Evolutionary conservation across 2,329 filamentous ascomycete genomes (phyloP), one percentile per base, ranked within the genome.

Genomic region (Epichloe uncinata): DNA sequence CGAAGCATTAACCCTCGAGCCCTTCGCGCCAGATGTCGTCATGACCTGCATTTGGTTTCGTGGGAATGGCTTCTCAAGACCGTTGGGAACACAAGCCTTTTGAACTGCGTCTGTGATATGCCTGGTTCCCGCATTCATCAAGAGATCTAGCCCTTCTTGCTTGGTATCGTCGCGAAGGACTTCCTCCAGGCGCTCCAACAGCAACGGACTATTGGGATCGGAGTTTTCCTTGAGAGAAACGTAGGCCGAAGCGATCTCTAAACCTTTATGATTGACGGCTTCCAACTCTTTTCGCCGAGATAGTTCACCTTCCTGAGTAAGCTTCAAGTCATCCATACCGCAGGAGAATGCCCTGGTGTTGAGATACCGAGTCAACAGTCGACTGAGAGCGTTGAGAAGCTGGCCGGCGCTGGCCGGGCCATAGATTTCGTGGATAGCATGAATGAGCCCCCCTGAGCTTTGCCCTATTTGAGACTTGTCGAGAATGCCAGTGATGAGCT

Each of bases 1-100:
- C 61, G 95, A 96, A 47, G 93, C 93, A 64, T 98, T 98, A 67
- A 98, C 93, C 60, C 79, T 74, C 49, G 81, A 85, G 63, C 93
- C 93, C 71, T 98, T 98, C 47, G 93, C 93, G 66, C 93, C 93
- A 50, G 93, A 96, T 13, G 84, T 85, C 20, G 93, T 98, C 93
- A 98, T 98, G 56, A 87, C 82, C 73, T 98, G 93, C 91, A 98
- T 98, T 69, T 97, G 91, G 62, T 98, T 98, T 62, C 84, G 85
- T 1, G 93, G 93, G 67, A 98, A 98, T 7, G 85, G 80, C 69
- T 97, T 98, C 60, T 87, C 82, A 30, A 98, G 78, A 41, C 87
- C 88, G 18, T 72, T 69, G 0, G 93, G 93, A 56, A 98, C 75
- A 66, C 89, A 95, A 2, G 79, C 78, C 44, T 74, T 74, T 9